Evolutionary conservation across 2,329 filamentous ascomycete species (phyloP).

Genomic region (Pochonia chlamydosporia): DNA sequence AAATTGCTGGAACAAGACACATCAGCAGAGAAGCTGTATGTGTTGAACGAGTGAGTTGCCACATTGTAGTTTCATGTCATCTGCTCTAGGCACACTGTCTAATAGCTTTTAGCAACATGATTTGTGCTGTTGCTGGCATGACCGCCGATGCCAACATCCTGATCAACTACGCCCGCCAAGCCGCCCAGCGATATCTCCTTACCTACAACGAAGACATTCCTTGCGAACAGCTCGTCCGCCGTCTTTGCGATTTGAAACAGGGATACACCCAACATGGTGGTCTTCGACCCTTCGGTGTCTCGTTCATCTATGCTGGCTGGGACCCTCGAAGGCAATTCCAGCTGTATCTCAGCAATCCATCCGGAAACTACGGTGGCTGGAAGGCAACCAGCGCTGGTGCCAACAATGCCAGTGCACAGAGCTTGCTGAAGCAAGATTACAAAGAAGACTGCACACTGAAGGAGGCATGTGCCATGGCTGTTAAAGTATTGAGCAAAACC

Average conservation of each 20-base stretch:
- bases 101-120: slow-evolving; percentile 77
- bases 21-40: slow-evolving; percentile 99
- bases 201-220: slow-evolving; percentile 99
- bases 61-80: not conserved
- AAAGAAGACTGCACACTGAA: slow-evolving; percentile 96
- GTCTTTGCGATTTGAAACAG: slow-evolving; percentile 96
- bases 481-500: slow-evolving; percentile 99
- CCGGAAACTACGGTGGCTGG: slow-evolving; percentile 98
- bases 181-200: slow-evolving; percentile 92
- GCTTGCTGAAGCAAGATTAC: slow-evolving; percentile 97
- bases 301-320: slow-evolving; percentile 99
- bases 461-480: slow-evolving; percentile 93
- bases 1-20: slow-evolving; percentile 99
- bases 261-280: slow-evolving; percentile 99
- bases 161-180: slow-evolving; percentile 98
- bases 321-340: slow-evolving; percentile 96
- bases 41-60: slow-evolving; percentile 80
- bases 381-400: slow-evolving; percentile 97
- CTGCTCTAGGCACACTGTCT: not conserved
- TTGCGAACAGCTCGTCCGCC: slow-evolving; percentile 95
- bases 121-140: slow-evolving; percentile 98
- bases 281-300: slow-evolving; percentile 95
- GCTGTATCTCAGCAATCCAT: slow-evolving; percentile 97
- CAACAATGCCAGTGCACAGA: slow-evolving; percentile 96
- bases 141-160: slow-evolving; percentile 99